Evolutionary conservation across 441 rosid genomes (phyloP), one percentile per base, ranked within the genome.

Genomic region (Arabidopsis hybrid): DNA sequence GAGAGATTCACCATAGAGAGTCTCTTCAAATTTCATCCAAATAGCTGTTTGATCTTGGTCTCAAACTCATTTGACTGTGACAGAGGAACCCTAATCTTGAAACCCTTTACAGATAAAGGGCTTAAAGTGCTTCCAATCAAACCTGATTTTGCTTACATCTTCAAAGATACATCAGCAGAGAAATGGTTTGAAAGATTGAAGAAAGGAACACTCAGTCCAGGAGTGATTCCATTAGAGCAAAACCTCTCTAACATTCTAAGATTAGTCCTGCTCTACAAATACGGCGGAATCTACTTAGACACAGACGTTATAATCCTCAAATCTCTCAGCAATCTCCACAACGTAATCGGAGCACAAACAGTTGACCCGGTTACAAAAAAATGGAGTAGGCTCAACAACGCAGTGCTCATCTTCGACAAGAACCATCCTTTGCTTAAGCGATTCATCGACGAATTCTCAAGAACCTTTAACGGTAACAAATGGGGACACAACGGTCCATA

Each of bases 401-500:
- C 97, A 0, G 93, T 91, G 43, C 71, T 94, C 79, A 74, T 86
- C 31, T 94, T 91, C 60, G 97, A 91, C 36, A 88, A 89, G 79
- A 82, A 83, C 6, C 97, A 94, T 60, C 92, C 93, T 4, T 73
- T 94, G 43, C 78, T 94, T 42, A 73, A 69, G 79, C 85, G 80
- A 47, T 91, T 94, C 84, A 88, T 94, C 18, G 74, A 91, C 74
- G 97, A 94, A 75, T 94, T 91, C 74, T 83, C 96, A 0, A 84
- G 82, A 65, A 90, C 91, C 6, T 94, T 94, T 55, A 81, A 94
- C 78, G 97, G 97, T 31, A 90, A 86, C 79, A 93, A 87, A 78
- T 93, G 98, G 98, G 98, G 97, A 4, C 93, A 94, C 55, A 94
- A 94, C 63, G 98, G 98, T 55, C 98, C 95, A 2, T 94, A 94